Evolutionary conservation across 78 protist genomes (phyloP).

Genomic region (Dictyostelium intermedium): DNA sequence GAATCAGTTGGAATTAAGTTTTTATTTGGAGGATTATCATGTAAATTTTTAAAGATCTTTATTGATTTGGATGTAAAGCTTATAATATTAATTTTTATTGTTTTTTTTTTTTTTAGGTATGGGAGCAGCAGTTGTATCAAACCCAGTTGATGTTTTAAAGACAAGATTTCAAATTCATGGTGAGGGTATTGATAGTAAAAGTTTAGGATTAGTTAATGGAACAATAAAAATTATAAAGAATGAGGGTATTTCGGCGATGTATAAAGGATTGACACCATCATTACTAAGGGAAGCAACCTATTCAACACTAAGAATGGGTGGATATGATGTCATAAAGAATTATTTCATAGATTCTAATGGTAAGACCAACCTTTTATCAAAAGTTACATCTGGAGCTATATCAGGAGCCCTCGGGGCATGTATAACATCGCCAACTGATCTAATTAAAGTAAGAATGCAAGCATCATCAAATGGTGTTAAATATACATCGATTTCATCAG

Average conservation of each 20-base stretch:
- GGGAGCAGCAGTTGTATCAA: slow-evolving; percentile 27
- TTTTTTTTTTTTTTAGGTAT: not conserved
- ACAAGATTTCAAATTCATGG: slow-evolving; percentile 82
- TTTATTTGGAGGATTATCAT: slow-evolving; percentile 43
- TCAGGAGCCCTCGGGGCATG: slow-evolving; percentile 70
- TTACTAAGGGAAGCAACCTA: slow-evolving; percentile 57
- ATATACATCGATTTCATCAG: slow-evolving; percentile 36
- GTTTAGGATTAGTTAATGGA: slow-evolving; percentile 27
- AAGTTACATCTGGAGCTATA: slow-evolving; percentile 55
- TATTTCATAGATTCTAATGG: slow-evolving; percentile 25
- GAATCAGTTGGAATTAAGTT: slow-evolving; percentile 46
- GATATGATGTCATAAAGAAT: slow-evolving; percentile 41
- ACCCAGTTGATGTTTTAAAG: slow-evolving; percentile 79
- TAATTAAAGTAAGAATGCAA: slow-evolving; percentile 83
- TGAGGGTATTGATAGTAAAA: slow-evolving; percentile 12
- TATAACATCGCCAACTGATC: slow-evolving; percentile 82
- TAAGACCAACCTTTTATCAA: not conserved
- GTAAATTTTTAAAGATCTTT: too few species aligned
- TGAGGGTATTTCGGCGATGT: slow-evolving; percentile 53
- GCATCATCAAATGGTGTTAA: slow-evolving; percentile 35
- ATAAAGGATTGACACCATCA: slow-evolving; percentile 70
- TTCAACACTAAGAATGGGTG: slow-evolving; percentile 73
- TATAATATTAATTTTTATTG: too few species aligned
- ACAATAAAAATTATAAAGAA: slow-evolving; percentile 8
- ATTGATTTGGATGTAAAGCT: not conserved